These are phyloP conservation scores for Closterium sp. DNA, from an alignment of 139 green algal genomes.

Conservation along the genomic window DNA sequence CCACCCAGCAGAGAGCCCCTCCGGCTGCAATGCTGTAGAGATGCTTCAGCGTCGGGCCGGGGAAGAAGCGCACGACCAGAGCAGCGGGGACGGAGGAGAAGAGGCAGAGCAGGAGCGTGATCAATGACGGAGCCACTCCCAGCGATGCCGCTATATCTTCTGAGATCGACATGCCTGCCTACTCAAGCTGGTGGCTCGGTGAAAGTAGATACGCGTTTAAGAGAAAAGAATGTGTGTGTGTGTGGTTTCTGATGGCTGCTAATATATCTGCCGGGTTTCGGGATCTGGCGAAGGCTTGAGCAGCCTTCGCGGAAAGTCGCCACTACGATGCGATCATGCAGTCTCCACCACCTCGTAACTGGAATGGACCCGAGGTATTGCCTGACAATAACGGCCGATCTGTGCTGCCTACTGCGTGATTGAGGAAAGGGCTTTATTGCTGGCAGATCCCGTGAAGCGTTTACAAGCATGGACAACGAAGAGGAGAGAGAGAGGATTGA, in stretches of 20 bases:
- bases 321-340: background rate
- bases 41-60: background rate
- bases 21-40: conserved; percentile 26
- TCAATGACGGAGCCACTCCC: conserved; percentile 18
- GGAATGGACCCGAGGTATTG: background rate
- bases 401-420: background rate
- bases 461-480: no score
- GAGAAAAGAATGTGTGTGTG: background rate
- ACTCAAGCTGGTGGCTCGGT: background rate
- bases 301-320: background rate
- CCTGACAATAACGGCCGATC: background rate
- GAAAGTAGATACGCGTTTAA: background rate
- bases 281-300: background rate
- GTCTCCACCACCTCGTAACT: background rate
- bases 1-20: conserved; percentile 16
- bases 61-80: background rate
- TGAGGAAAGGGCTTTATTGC: background rate
- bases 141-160: conserved; percentile 17
- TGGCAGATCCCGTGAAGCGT: no score
- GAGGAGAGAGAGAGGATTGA: no score
- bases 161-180: background rate
- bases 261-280: background rate
- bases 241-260: background rate
- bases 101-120: conserved; percentile 31
- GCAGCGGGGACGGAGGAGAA: conserved; percentile 21